Evolutionary conservation across 495 filamentous ascomycete species (phyloP), one percentile per base, ranked within the genome.

Genomic region (Immersiella caudata): DNA sequence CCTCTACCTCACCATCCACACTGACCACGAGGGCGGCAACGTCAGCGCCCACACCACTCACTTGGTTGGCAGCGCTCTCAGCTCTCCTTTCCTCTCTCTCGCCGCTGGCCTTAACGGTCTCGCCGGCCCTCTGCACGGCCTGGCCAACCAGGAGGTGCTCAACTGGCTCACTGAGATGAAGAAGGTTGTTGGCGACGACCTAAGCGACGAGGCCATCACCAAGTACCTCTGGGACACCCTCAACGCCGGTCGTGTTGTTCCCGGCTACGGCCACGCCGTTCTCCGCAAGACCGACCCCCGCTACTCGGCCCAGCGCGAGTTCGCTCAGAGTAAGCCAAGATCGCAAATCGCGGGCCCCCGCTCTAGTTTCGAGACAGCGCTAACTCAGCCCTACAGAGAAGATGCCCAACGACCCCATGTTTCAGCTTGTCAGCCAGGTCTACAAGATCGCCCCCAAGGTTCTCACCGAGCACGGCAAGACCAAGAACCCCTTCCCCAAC

Each of bases 161-260:
- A 93, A 93, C 85, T 99, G 96, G 96, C 90, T 99, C 74, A 92
- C 90, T 70, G 90, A 97, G 88, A 98, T 99, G 96, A 97, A 99
- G 93, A 91, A 91, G 81, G 80, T 85, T 69, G 84, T 99, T 74
- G 95, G 95, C 73, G 93, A 93, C 79, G 95, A 97, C 79, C 87
- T 97, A 69, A 93, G 91, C 80, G 95, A 97, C 83, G 82, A 94
- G 85, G 88, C 90, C 78, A 97, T 99, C 86, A 97, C 89, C 75
- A 89, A 97, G 78, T 99, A 99, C 85, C 90, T 99, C 68, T 99
- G 95, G 95, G 88, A 90, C 59, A 98, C 96, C 70, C 88, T 99
- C 75, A 98, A 98, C 83, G 79, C 87, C 73, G 95, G 95, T 76
- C 93, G 91, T 77, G 95, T 99, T 77, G 94, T 99, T 67, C 95